Evolutionary conservation across 306 rosid species (phyloP), one percentile per base, ranked within the genome.

Genomic region (Clitoria ternatea): DNA sequence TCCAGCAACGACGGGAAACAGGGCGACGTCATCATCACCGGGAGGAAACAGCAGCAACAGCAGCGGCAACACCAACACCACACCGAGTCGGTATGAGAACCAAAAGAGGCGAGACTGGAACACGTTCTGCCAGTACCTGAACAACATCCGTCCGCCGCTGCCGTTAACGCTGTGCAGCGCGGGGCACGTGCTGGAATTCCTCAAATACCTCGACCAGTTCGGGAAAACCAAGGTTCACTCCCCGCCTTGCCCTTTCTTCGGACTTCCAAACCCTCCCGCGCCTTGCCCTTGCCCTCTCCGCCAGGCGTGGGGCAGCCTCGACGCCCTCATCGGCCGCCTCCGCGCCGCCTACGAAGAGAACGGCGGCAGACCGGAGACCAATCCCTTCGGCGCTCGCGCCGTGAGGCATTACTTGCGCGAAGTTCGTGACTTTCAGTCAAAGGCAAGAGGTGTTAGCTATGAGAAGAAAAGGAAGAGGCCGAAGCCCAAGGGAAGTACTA

Each of bases 91-190:
- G n/a, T 94, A 94, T 40, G 99, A 94, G 85, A 94, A 94, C 84
- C 99, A 94, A 53, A 94, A 94, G 60, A 59, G 99, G 53, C 66
- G 99, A 18, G 99, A 94, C 86, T 94, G 99, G 99, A 94, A 86
- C 84, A 94, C 96, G 2, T 94, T 94, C 84, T 91, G 96, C 70
- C 99, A 94, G 69, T 94, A 94, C 77, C 79, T 94, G 0, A 43
- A 89, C 1, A 94, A 91, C 87, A 96, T 91, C 79, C 83, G 92
- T 39, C 97, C 96, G 0, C 99, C 97, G 0, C 85, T 94, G 2
- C 49, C 96, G 0, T 66, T 91, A 1, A 53, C 86, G 4, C 66
- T 84, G 68, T 94, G 99, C 68, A 87, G 89, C 23, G 96, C 96
- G 0, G 86, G 95, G 2, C 95, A 94, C 35, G 99, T 94, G 1